Base-by-base conservation (phyloP, 805 yeast genomes). In the Schwanniomyces occidentalis region DNA sequence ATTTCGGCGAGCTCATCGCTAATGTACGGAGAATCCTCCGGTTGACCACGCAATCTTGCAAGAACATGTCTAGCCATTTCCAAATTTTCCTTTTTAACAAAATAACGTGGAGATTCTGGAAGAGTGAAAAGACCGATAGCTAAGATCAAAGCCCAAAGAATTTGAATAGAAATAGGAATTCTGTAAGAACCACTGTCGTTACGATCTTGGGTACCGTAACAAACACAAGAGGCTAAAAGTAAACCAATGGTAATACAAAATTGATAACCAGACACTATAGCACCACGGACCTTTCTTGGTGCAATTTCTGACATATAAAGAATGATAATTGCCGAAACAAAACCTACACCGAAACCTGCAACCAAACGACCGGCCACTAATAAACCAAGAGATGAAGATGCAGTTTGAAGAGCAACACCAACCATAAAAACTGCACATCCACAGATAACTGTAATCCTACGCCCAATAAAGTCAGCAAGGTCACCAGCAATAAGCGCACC, bases 51-150 rank as follows among this genome's bases (percentile, higher is more conserved):
- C 30, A 54, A 31, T 32, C 57, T 52, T 10, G 56, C 41, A 27
- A 52, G 54, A 1, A 52, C 57, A 17, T 42, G 40, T 37, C 48
- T 44, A 0, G 69, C 69, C 13, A 56, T 63, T 12, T 50, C 49
- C 4, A 30, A 48, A 34, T 57, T 46, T 8, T 54, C 56, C 27
- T 51, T 44, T 21, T 54, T 51, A 45, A 63, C 48, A 19, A 67
- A 45, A 68, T 71, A 69, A 51, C 74, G 56, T 12, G 75, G 75
- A 8, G 72, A 64, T 46, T 69, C 74, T 3, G 75, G 74, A 22
- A 63, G 52, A 19, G 54, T 34, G 34, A 55, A 20, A 41, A 61
- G 44, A 44, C 72, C 72, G 13, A 46, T 44, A 34, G 59, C 55
- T 30, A 58, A 50, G 28, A 61, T 51, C 6, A 58, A 35, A 22